Conservation (phyloP, 1,284 basidiomycete genomes). For the Cerioporus squamosus region DNA sequence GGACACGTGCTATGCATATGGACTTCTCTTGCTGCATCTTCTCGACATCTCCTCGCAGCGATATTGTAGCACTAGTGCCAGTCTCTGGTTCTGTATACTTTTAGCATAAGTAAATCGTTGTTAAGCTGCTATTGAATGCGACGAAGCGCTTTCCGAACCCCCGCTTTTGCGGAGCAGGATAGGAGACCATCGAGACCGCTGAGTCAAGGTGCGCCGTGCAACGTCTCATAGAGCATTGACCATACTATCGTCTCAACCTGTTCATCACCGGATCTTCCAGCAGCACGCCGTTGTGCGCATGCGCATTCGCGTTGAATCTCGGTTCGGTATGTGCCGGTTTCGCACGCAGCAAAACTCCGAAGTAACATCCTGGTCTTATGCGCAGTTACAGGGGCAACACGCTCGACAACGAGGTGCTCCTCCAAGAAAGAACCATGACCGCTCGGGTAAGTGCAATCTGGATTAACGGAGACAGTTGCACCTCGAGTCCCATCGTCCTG, state of each 20-base stretch:
- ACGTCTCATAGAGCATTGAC: no score
- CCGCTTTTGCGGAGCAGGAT: no score
- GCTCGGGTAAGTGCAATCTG: constrained; percentile 9
- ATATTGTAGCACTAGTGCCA: constrained; percentile 5
- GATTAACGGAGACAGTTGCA: constrained; percentile 2
- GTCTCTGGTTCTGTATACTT: background rate
- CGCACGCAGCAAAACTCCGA: background rate
- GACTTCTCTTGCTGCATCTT: background rate
- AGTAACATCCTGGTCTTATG: background rate
- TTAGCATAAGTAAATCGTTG: no score
- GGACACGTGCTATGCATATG: background rate
- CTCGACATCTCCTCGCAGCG: background rate
- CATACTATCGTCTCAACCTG: no score
- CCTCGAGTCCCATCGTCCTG: constrained; percentile 2
- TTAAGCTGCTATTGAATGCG: no score
- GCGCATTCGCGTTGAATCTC: no score
- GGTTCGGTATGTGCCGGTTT: background rate
- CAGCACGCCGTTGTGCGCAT: no score
- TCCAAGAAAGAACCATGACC: background rate
- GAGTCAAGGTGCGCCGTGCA: no score
- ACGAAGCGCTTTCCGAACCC: background rate
- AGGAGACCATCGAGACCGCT: background rate
- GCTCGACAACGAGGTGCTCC: constrained; percentile 5
- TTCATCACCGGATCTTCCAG: no score
- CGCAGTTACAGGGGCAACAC: background rate